A percentile compares a stretch with the other conserved stretches of the same genome.
phyloP scores from a whole-genome alignment of 75 land plant genomes.

The Sequoiadendron giganteum region DNA sequence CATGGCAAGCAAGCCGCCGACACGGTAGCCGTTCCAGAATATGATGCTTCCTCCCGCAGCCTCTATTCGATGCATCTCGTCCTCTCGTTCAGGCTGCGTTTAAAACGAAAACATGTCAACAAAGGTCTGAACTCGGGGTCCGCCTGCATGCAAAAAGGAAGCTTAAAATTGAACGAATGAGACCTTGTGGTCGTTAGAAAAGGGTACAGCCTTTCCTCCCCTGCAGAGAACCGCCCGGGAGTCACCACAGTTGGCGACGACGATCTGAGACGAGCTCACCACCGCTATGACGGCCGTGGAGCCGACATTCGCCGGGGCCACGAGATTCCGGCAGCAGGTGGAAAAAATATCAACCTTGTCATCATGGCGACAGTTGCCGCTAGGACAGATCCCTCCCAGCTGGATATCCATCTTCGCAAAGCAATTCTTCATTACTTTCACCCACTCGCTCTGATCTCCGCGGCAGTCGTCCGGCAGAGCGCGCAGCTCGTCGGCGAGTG shows the following conservation, averaged over 20 bases:
- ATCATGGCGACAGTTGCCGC: slow-evolving; percentile 1
- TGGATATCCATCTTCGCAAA: slow-evolving; percentile 36
- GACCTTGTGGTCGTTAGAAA: slow-evolving; percentile 77
- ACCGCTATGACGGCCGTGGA: slow-evolving; percentile 44
- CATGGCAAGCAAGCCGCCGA: slow-evolving; percentile 17
- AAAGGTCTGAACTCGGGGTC: not conserved
- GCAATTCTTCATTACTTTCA: slow-evolving; percentile 27
- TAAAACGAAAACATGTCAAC: not conserved
- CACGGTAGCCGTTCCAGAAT: slow-evolving; percentile 49
- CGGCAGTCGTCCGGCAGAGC: not conserved
- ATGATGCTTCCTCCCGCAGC: slow-evolving; percentile 50
- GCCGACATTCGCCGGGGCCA: slow-evolving; percentile 14
- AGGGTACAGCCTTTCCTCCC: slow-evolving; percentile 48
- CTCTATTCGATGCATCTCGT: slow-evolving; percentile 37
- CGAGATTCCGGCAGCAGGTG: slow-evolving; percentile 1
- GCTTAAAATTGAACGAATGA: not conserved
- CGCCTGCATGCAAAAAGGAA: not conserved
- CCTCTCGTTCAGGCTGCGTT: slow-evolving; percentile 42
- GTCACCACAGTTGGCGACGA: slow-evolving; percentile 73
- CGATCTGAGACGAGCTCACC: slow-evolving; percentile 18
- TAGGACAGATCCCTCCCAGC: slow-evolving; percentile 27
- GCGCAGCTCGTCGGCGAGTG: not conserved
- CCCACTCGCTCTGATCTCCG: slow-evolving; percentile 15
- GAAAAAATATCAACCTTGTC: not conserved
- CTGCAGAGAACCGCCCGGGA: slow-evolving; percentile 67